A percentile compares a stretch with the other conserved stretches of the same genome.
These are phyloP conservation scores for Fraxinus baroniana DNA, from an alignment of 305 asterid species.

Conservation along the genomic window DNA sequence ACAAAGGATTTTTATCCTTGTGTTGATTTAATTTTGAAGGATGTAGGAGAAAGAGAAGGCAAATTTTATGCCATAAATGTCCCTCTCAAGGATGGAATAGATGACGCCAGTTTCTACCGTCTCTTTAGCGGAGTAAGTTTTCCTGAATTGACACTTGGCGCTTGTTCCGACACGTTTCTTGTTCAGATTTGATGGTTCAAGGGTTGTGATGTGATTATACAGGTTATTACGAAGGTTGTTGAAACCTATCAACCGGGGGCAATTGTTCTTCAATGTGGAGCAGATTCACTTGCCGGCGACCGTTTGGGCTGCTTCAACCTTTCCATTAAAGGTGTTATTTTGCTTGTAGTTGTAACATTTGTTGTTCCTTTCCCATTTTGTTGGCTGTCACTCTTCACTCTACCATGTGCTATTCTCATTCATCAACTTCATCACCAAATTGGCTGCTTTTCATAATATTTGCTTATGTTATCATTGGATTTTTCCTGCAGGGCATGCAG, in stretches of 20 bases:
- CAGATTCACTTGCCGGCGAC: conserved; percentile 99
- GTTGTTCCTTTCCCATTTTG: conserved; percentile 17
- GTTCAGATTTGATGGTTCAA: conserved; percentile 9
- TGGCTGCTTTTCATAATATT: conserved; percentile 14
- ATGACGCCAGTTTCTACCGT: conserved; percentile 78
- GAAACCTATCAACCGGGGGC: conserved; percentile 94
- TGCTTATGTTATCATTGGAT: conserved; percentile 2
- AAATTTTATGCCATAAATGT: conserved; percentile 92
- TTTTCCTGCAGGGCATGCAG: conserved; percentile 85
- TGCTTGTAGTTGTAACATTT: conserved; percentile 40
- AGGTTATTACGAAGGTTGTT: conserved; percentile 87
- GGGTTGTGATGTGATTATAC: conserved; percentile 33
- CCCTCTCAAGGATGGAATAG: conserved; percentile 95
- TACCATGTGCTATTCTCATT: conserved; percentile 6
- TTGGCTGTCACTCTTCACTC: not conserved
- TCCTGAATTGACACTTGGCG: not conserved
- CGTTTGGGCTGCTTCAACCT: conserved; percentile 99
- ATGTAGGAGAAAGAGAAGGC: conserved; percentile 94
- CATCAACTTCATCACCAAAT: not conserved
- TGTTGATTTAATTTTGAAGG: conserved; percentile 57
- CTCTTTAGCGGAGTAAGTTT: conserved; percentile 77
- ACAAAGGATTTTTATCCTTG: conserved; percentile 23
- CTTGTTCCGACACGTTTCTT: conserved; percentile 3
- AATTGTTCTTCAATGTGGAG: conserved; percentile 98
- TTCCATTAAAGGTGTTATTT: conserved; percentile 87